These are phyloP conservation scores for Ricinus communis DNA, from an alignment of 345 rosid genomes.

Conservation along the genomic window DNA sequence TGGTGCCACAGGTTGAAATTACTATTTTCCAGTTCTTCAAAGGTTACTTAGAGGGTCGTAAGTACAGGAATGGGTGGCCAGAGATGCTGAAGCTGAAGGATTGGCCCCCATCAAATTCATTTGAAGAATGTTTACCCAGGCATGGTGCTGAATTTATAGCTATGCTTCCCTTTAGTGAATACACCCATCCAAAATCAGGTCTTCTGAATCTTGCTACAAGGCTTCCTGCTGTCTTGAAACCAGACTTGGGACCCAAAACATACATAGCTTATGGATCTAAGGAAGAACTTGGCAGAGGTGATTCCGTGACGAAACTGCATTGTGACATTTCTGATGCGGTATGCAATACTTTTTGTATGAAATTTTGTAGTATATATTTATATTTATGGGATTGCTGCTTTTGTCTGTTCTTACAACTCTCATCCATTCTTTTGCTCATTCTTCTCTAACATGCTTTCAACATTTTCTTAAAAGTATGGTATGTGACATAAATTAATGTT, in stretches of 20 bases:
- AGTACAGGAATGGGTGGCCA: conserved; percentile 47
- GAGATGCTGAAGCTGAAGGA: conserved; percentile 59
- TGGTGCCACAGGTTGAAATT: conserved; percentile 46
- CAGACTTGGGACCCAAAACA: conserved; percentile 68
- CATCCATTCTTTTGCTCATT: conserved; percentile 1
- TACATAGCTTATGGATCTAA: conserved; percentile 54
- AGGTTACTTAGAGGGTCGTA: conserved; percentile 53
- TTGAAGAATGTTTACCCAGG: conserved; percentile 56
- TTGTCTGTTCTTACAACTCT: conserved; percentile 5
- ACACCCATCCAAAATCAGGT: conserved; percentile 53
- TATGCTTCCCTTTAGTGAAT: conserved; percentile 49
- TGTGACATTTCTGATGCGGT: conserved; percentile 66
- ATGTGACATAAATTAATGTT: neutral
- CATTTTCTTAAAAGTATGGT: neutral
- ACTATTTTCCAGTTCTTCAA: conserved; percentile 49
- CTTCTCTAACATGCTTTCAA: neutral
- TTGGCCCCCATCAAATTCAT: conserved; percentile 59
- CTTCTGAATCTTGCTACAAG: conserved; percentile 49
- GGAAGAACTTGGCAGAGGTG: conserved; percentile 58
- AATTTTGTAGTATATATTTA: neutral
- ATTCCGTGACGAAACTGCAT: conserved; percentile 58
- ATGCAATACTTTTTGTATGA: conserved; percentile 10
- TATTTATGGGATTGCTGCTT: neutral
- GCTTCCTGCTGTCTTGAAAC: conserved; percentile 51
- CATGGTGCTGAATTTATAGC: conserved; percentile 55